A percentile compares a stretch with the other conserved stretches of the same genome.
These are phyloP conservation scores for Amanita muscaria DNA, from an alignment of 768 basidiomycete species.

Conservation along the genomic window DNA sequence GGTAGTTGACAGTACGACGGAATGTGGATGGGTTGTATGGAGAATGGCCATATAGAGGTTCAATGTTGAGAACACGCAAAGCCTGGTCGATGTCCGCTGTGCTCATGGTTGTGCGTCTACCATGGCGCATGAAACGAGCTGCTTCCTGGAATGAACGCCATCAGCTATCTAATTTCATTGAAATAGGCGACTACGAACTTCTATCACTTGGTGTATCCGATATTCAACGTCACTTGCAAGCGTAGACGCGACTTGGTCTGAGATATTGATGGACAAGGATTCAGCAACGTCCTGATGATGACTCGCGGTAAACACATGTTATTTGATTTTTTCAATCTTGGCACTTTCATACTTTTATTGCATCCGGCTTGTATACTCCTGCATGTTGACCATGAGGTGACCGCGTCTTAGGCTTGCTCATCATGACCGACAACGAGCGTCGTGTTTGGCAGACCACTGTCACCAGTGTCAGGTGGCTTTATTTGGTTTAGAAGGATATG, in stretches of 20 bases:
- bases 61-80: conserved; percentile 89
- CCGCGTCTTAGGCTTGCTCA: conserved; percentile 42
- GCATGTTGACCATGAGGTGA: conserved; percentile 40
- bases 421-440: conserved; percentile 11
- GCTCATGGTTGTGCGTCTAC: conserved; percentile 80
- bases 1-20: conserved; percentile 49
- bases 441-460: background rate
- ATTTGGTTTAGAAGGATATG: background rate
- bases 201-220: conserved; percentile 88
- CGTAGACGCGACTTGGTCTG: conserved; percentile 72
- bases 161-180: background rate
- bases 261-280: conserved; percentile 69
- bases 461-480: background rate
- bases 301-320: conserved; percentile 7
- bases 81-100: conserved; percentile 92
- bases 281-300: conserved; percentile 79
- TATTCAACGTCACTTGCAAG: conserved; percentile 97
- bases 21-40: conserved; percentile 55
- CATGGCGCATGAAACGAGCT: conserved; percentile 93
- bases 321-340: background rate
- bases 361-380: conserved; percentile 55
- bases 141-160: conserved; percentile 58
- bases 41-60: conserved; percentile 86
- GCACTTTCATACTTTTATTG: conserved; percentile 41
- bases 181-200: conserved; percentile 38